These are phyloP conservation scores for Claviceps capensis DNA, from an alignment of 2,329 filamentous ascomycete genomes.

Conservation along the genomic window DNA sequence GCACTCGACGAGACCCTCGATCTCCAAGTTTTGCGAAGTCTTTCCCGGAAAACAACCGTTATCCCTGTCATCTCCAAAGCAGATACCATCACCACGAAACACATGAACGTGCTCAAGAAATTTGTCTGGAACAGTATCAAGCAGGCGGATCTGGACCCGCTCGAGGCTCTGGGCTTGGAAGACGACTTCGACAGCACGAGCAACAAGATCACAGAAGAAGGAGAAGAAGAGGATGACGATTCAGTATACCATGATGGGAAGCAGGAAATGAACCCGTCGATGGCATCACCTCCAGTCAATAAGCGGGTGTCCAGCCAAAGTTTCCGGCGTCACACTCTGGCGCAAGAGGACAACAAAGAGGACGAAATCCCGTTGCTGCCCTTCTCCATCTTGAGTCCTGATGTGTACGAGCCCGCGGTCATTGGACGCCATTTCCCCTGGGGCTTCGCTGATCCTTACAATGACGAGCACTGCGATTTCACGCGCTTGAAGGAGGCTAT, in stretches of 20 bases:
- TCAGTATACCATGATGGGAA: constrained; percentile 11
- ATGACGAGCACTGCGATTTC: constrained; percentile 88
- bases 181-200: constrained; percentile 53
- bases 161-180: constrained; percentile 74
- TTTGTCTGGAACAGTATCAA: constrained; percentile 82
- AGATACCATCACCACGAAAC: constrained; percentile 86
- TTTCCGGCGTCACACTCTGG: constrained; percentile 27
- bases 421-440: constrained; percentile 86
- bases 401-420: constrained; percentile 69
- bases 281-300: constrained; percentile 23
- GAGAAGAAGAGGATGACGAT: constrained; percentile 30
- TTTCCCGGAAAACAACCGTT: constrained; percentile 88
- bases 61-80: constrained; percentile 94
- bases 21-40: constrained; percentile 71
- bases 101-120: constrained; percentile 87
- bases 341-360: constrained; percentile 30
- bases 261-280: constrained; percentile 15
- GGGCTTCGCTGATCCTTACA: constrained; percentile 92
- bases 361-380: constrained; percentile 60
- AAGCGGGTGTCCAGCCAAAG: constrained; percentile 35
- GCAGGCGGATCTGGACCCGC: constrained; percentile 70
- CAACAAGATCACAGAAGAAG: constrained; percentile 39
- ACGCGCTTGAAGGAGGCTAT: constrained; percentile 78
- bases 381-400: constrained; percentile 85
- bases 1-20: constrained; percentile 81